Evolutionary conservation across 768 basidiomycete species (phyloP), one percentile per base, ranked within the genome.

Genomic region (Rhodotorula paludigena): DNA sequence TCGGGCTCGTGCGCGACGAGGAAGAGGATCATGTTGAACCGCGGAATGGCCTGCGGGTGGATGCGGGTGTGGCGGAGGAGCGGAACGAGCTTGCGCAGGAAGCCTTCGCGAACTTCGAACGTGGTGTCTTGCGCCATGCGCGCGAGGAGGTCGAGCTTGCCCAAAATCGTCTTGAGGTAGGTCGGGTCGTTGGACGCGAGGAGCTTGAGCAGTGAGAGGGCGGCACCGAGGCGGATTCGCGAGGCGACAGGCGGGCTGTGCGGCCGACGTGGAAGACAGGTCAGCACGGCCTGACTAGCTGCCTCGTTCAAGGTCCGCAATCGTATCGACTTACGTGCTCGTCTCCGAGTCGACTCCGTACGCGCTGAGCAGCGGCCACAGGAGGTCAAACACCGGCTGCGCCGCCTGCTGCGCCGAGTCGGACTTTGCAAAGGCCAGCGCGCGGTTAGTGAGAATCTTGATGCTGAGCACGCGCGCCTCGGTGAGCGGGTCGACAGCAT

Each of bases 1-100:
- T 97, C 94, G 0, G 93, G 93, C 77, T 99, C 96, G 73, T 90
- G 87, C 1, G 92, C 87, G 0, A 89, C 87, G 52, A 99, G 79
- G 80, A 96, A 92, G 10, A 89, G 87, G 63, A 96, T 84, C 52
- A 89, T 81, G 76, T 92, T 90, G 80, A 87, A 93, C 28, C 85
- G 82, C 2, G 87, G 78, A 23, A 85, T 82, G 5, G 92, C 33
- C 5, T 8, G 5, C 9, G 23, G n/a, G 41, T 38, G 45, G n/a
- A 74, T 79, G 78, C 87, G 86, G 42, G 85, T 83, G 6, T 80
- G 76, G 52, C 84, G 82, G n/a, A 92, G 78, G 33, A 89, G 79
- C 16, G 81, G 76, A 18, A 88, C 78, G 4, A 92, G 80, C 78
- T 96, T 96, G 33, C 80, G 83, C 58, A 97, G 77, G 80, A 94